These are phyloP conservation scores for Ilex asprella DNA, from an alignment of 257 asterid genomes.

Conservation along the genomic window DNA sequence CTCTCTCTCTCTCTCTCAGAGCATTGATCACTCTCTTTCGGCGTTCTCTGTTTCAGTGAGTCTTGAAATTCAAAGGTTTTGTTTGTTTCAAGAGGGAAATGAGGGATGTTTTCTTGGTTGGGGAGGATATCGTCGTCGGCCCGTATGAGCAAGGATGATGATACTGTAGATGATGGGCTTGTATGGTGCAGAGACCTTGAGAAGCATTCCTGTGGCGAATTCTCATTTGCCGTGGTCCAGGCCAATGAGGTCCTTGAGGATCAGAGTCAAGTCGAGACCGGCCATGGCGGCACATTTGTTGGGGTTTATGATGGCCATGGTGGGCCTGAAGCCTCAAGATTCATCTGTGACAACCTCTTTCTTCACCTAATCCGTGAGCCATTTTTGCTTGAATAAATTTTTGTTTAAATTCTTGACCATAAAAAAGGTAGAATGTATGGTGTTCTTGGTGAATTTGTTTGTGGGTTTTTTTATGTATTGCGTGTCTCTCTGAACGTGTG, in stretches of 20 bases:
- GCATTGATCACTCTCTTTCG: too few relatives aligned
- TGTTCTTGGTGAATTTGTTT: too few relatives aligned
- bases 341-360: constrained; percentile 49
- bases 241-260: constrained; percentile 69
- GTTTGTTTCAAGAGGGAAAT: constrained; percentile 34
- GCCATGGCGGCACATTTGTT: constrained; percentile 50
- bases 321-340: constrained; percentile 61
- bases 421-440: too few relatives aligned
- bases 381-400: background rate
- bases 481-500: too few relatives aligned
- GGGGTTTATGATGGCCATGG: constrained; percentile 95
- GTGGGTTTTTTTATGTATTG: too few relatives aligned
- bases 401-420: too few relatives aligned
- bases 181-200: constrained; percentile 81
- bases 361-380: constrained; percentile 51
- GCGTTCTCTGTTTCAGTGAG: too few relatives aligned
- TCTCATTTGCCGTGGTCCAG: constrained; percentile 68
- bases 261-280: constrained; percentile 71
- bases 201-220: constrained; percentile 68
- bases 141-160: constrained; percentile 67
- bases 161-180: constrained; percentile 42
- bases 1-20: too few relatives aligned
- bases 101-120: constrained; percentile 76
- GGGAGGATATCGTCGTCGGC: constrained; percentile 48
- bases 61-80: too few relatives aligned